Conservation (phyloP, 768 basidiomycete species). For the Suillus hirtellus region DNA sequence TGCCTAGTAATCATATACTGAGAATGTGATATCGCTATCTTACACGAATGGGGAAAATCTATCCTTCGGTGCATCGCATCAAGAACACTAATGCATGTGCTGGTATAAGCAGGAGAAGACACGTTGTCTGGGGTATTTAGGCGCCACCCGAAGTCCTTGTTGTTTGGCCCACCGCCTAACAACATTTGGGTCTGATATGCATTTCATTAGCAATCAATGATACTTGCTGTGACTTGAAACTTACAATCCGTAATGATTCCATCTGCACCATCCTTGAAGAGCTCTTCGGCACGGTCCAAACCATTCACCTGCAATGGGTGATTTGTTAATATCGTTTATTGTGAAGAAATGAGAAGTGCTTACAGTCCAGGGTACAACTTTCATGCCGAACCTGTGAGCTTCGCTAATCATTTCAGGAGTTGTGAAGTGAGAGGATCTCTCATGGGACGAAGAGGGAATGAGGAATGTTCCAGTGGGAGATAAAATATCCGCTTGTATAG, state of each 20-base stretch:
- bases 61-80: not conserved
- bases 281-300: slow-evolving; percentile 58
- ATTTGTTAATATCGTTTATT: not conserved
- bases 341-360: slow-evolving; percentile 20
- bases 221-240: slow-evolving; percentile 11
- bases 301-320: slow-evolving; percentile 51
- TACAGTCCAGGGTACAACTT: slow-evolving; percentile 77
- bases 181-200: slow-evolving; percentile 48
- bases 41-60: not conserved
- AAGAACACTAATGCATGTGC: slow-evolving; percentile 40
- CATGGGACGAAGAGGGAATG: slow-evolving; percentile 41
- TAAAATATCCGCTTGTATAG: slow-evolving; percentile 63
- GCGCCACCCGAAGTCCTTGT: slow-evolving; percentile 51
- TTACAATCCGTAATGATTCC: slow-evolving; percentile 77
- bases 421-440: slow-evolving; percentile 55
- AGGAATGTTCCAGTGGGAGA: slow-evolving; percentile 54
- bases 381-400: slow-evolving; percentile 62
- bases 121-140: slow-evolving; percentile 56
- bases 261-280: slow-evolving; percentile 63
- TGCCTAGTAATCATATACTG: not conserved
- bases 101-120: slow-evolving; percentile 63
- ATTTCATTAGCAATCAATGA: not conserved
- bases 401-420: slow-evolving; percentile 67
- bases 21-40: not conserved
- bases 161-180: slow-evolving; percentile 59